Base-by-base conservation (phyloP, 2,329 filamentous ascomycete species). In the Ophiocordyceps sinensis region DNA sequence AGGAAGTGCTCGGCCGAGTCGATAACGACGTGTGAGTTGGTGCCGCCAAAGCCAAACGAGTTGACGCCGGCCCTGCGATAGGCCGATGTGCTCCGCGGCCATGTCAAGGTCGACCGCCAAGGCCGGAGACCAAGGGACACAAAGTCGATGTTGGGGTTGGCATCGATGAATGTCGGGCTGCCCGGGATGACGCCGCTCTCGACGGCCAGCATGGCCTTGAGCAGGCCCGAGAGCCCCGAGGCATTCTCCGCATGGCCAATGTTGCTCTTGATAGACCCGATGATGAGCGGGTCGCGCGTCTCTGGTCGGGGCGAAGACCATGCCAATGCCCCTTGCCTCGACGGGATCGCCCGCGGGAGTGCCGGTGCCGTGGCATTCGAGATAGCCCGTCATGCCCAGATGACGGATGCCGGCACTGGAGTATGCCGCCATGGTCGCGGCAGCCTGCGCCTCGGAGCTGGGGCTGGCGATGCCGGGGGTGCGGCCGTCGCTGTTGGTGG, bases 191-290 rank as follows among this genome's bases (percentile, higher is more conserved):
- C 53, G 1, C 48, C 48, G 6, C 60, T 51, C 43, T 70, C 65
- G 1, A 69, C 43, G 0, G 59, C 56, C 12, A 70, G 38, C 2
- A 64, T 49, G 13, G 53, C 52, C 42, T 73, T 73, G 15, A 73
- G 58, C 2, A 72, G 19, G 0, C 55, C 55, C 0, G 57, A 55
- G 0, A 72, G 39, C 0, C 66, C 69, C 1, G 61, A 59, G 0
- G 66, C 64, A 0, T 57, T 61, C 46, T 70, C 68, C 0, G 51
- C 48, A 44, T 73, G 70, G 0, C 68, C 68, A 13, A 66, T 42
- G 35, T 63, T 61, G 5, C 58, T 51, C 45, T 66, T 64, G 23
- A 63, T 48, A 11, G 52, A 57, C 17, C 57, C 57, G 26, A 58
- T 56, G 30, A 49, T 48, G 1, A 54, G 45, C 0, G 51, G 53